Percentiles rank a stretch among this genome's conserved stretches.
These are phyloP conservation scores for Candida tetrigidarum DNA, from an alignment of 1,139 yeast genomes.

Conservation along the genomic window DNA sequence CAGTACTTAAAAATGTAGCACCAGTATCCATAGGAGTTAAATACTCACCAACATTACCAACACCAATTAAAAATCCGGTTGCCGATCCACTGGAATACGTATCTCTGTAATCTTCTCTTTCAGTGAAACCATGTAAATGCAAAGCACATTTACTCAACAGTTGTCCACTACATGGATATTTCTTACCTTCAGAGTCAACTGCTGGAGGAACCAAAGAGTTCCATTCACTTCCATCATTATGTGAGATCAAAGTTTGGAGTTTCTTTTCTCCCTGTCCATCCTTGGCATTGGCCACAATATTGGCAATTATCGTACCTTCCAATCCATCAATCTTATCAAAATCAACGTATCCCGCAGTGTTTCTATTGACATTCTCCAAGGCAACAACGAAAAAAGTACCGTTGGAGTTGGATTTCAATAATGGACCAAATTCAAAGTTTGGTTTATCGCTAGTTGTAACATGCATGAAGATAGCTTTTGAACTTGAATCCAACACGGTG, in stretches of 20 bases:
- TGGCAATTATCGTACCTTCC: slow-evolving; percentile 86
- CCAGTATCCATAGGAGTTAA: slow-evolving; percentile 43
- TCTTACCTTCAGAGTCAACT: slow-evolving; percentile 63
- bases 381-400: slow-evolving; percentile 90
- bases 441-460: slow-evolving; percentile 63
- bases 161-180: slow-evolving; percentile 56
- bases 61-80: slow-evolving; percentile 81
- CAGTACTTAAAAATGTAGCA: slow-evolving; percentile 76
- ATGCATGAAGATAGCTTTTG: slow-evolving; percentile 81
- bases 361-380: slow-evolving; percentile 76
- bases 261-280: slow-evolving; percentile 43
- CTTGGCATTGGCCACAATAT: slow-evolving; percentile 58
- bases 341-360: slow-evolving; percentile 77
- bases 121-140: slow-evolving; percentile 91
- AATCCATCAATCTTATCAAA: slow-evolving; percentile 83
- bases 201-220: slow-evolving; percentile 67
- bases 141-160: slow-evolving; percentile 68
- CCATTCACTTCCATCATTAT: slow-evolving; percentile 96
- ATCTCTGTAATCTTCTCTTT: slow-evolving; percentile 81
- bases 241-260: slow-evolving; percentile 75
- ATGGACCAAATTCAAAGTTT: slow-evolving; percentile 71
- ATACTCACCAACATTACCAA: slow-evolving; percentile 84
- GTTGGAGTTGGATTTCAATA: slow-evolving; percentile 92
- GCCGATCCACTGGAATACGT: slow-evolving; percentile 90
- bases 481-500: slow-evolving; percentile 77